Evolutionary conservation across 106 monocot genomes (phyloP), one percentile per base, ranked within the genome.

Genomic region (Iris macrosiphon): DNA sequence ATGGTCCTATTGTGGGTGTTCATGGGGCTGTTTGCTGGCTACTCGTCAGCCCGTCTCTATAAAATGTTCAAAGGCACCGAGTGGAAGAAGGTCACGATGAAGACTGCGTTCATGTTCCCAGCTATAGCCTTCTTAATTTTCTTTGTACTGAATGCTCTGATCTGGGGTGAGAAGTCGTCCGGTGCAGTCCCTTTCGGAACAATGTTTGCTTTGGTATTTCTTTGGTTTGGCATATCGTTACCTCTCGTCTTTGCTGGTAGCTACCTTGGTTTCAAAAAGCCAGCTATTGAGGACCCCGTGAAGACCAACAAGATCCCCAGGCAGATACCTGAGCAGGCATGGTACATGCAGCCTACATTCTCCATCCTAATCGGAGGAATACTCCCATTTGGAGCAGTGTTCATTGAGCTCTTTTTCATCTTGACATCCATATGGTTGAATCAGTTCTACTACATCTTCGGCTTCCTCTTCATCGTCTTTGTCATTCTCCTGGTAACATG

Each of bases 1-100:
- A 75, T 85, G 79, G 79, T 85, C 17, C 85, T 85, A 26, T 55
- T 79, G 15, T 85, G 85, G 85, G 85, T 76, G 2, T 85, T 85
- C 72, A 85, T 85, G 85, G 85, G 85, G 21, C 61, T 85, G 3
- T 76, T 85, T 42, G 85, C 85, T 6, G 85, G 85, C 45, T 85
- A 79, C 40, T 59, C 79, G 6, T 85, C 85, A 12, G 63, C 79
- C 15, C 70, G 85, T 27, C 59, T 85, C 9, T 70, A 85, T 41
- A 79, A 79, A 62, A 85, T 85, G 85, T 85, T 79, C 64, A 85
- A 76, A 50, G 85, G 85, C 31, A 48, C 75, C 0, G 66, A 85
- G n/a, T 85, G 85, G 85, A 85, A 85, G 67, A 85, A 65, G 35
- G 79, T 54, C 53, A 76, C 85, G 4, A 49, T 79, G 45, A 79